phyloP scores from a whole-genome alignment of 2,329 filamentous ascomycete genomes.

The Talaromyces sp. region DNA sequence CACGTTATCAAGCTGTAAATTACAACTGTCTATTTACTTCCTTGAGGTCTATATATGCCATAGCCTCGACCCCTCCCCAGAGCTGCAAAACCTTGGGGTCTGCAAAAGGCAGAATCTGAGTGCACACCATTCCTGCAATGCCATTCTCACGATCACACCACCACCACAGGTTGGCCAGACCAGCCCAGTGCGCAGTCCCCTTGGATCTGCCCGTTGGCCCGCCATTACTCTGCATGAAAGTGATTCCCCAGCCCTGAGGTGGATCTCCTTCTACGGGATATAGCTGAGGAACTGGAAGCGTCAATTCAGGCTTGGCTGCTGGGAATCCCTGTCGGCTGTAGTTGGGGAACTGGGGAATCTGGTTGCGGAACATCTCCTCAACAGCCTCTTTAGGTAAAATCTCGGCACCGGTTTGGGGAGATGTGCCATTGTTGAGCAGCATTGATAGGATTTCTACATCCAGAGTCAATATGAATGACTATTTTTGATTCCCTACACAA shows the following conservation, averaged over 20 bases:
- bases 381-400: conserved; percentile 57
- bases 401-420: conserved; percentile 49
- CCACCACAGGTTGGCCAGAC: conserved; percentile 58
- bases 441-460: conserved; percentile 52
- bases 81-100: conserved; percentile 38
- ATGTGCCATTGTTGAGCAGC: conserved; percentile 60
- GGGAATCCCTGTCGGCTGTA: conserved; percentile 45
- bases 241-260: conserved; percentile 59
- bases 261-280: conserved; percentile 43
- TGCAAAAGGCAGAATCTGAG: conserved; percentile 49
- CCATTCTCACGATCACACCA: conserved; percentile 59
- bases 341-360: conserved; percentile 52
- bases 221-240: conserved; percentile 49
- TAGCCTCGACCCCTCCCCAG: conserved; percentile 37
- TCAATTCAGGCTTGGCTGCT: conserved; percentile 46
- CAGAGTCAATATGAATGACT: conserved; percentile 1
- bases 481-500: too few relatives aligned
- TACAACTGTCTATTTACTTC: neutral
- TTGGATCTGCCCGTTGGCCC: conserved; percentile 49
- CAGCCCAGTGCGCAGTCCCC: conserved; percentile 54
- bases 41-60: conserved; percentile 28
- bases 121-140: conserved; percentile 49
- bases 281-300: conserved; percentile 46
- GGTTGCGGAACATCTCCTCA: conserved; percentile 61
- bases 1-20: neutral